A percentile compares a stretch with the other conserved stretches of the same genome.
Evolutionary conservation across 2,329 filamentous ascomycete genomes (phyloP).

Genomic region (Botrytis cinerea): DNA sequence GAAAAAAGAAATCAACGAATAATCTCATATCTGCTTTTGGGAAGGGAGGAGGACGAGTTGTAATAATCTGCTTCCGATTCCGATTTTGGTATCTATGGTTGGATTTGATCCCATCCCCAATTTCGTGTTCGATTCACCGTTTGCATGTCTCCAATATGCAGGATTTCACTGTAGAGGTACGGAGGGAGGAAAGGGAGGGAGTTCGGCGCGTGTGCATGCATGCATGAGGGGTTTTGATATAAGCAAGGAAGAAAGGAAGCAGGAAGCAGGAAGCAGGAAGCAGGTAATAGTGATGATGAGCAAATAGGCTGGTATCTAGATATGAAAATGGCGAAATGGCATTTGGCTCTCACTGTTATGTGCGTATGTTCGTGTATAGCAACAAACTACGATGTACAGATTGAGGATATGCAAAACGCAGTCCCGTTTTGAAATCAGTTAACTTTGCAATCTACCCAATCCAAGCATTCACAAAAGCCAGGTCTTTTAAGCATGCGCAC

Average conservation of each 20-base stretch:
- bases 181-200: background rate
- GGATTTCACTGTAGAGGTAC: background rate
- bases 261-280: background rate
- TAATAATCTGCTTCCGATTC: background rate
- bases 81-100: background rate
- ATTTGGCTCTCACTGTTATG: background rate
- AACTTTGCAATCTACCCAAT: background rate
- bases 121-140: background rate
- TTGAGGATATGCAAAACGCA: background rate
- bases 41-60: background rate
- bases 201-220: background rate
- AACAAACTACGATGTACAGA: background rate
- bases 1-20: background rate
- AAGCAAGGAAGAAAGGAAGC: background rate
- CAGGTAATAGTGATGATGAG: background rate
- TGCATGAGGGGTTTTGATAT: background rate
- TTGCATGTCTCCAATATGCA: background rate
- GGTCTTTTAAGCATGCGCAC: background rate
- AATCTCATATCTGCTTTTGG: background rate
- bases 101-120: background rate
- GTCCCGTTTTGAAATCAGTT: background rate
- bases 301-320: background rate
- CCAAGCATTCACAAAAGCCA: background rate
- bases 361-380: accelerated
- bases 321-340: background rate